These are phyloP conservation scores for Metschnikowia kunwiensis DNA, from an alignment of 805 yeast genomes.

Conservation along the genomic window DNA sequence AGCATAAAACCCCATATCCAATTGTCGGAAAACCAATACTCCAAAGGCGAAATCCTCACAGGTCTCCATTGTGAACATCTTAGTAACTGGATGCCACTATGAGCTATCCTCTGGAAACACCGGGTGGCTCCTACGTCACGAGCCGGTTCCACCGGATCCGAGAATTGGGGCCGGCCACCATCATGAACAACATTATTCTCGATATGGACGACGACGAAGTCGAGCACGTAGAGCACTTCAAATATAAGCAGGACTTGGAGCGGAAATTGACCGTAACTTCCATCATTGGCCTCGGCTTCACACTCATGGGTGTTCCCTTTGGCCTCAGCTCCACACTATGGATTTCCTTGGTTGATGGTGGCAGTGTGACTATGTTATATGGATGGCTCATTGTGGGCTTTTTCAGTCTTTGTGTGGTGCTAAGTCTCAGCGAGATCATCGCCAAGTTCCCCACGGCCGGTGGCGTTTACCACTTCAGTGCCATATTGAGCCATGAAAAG, in stretches of 20 bases:
- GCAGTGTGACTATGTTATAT: constrained; percentile 69
- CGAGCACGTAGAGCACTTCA: constrained; percentile 67
- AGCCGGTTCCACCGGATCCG: constrained; percentile 14
- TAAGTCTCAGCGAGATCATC: constrained; percentile 73
- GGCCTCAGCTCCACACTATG: constrained; percentile 73
- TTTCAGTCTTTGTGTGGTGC: constrained; percentile 60
- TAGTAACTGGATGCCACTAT: constrained; percentile 2
- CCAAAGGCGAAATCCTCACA: too few species aligned
- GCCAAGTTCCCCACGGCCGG: constrained; percentile 77
- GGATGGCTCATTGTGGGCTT: constrained; percentile 70
- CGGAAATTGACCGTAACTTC: constrained; percentile 67
- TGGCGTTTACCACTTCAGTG: constrained; percentile 74
- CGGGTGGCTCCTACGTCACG: constrained; percentile 11
- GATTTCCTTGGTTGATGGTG: constrained; percentile 72
- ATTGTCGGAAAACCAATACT: too few species aligned
- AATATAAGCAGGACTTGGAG: constrained; percentile 68
- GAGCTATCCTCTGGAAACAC: constrained; percentile 9
- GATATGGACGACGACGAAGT: constrained; percentile 42
- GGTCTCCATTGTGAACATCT: too few species aligned
- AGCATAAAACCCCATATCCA: too few species aligned
- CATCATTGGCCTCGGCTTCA: constrained; percentile 74
- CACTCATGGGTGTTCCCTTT: constrained; percentile 78
- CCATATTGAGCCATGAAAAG: constrained; percentile 58
- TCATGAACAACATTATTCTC: constrained; percentile 13
- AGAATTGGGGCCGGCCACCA: constrained; percentile 19